Evolutionary conservation across 108 stramenopile genomes (phyloP), one percentile per base, ranked within the genome.

Genomic region (Skeletonema menzelii): DNA sequence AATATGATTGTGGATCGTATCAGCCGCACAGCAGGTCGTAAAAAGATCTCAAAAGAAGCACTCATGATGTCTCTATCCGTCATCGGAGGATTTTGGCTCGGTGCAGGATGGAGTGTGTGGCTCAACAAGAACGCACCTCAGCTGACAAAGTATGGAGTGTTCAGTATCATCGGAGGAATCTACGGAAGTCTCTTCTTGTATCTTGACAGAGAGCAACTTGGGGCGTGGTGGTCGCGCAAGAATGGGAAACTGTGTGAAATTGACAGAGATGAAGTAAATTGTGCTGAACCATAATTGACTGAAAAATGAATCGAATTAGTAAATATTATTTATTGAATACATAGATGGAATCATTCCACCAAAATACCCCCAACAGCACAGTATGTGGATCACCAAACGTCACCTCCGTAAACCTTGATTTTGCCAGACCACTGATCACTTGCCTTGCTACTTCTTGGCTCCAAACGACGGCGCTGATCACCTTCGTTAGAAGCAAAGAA

Each of bases 131-230:
- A 24, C 1, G 70, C 46, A 8, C 80, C 70, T 8, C 32, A 32
- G 53, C 46, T 84, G 22, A 65, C 67, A 17, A 47, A 56, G 17
- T 40, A 55, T 47, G 83, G 87, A 28, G 61, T 67, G 15, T 85
- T 88, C 40, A 68, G 75, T 56, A 66, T 69, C 28, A 82, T 85
- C 58, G 87, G 87, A 32, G 59, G 67, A 11, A 42, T 81, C 32
- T 85, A 83, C 26, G 80, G 84, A 30, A 26, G 22, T 11, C 67
- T 88, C 13, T 88, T 88, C 46, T 40, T 85, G 22, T 85, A 59
- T 1, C 20, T 75, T 65, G 69, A 71, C 35, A 44, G 56, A 44
- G n/a, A 71, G 8, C 28, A 31, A 13, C 59, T 60, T 1, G 59
- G 49, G 10, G 49, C 49, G 10, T 53, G 49, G 49, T 53, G 49